Base-by-base conservation (phyloP, 495 filamentous ascomycete genomes). In the Bryoglossum gracile region DNA sequence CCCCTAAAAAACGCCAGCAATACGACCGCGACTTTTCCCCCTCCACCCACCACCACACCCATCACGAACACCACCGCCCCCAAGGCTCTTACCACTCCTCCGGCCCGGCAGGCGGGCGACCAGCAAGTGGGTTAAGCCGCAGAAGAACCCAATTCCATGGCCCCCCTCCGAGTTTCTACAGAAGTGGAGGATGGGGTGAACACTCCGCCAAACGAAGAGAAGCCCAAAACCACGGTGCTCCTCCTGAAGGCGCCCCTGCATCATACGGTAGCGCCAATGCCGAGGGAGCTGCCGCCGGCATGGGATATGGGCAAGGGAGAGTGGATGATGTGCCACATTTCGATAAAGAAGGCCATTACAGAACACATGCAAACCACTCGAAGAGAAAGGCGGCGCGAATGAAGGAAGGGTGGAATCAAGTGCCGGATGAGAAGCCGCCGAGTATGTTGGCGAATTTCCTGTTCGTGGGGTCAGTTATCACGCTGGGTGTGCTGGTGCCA, bases 111-210 rank as follows among this genome's bases (percentile, higher is more conserved):
- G 51, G 72, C 69, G 86, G 84, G 0, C 74, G 88, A 2, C 83
- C 87, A 0, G 76, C 88, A 0, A 86, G 80, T 21, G 92, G 94
- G 0, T 69, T 98, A 4, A 88, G 82, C 60, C 74, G 84, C 35
- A 76, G 92, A 11, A 73, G 87, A 0, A 72, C 80, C 0, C 69
- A 82, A 2, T 94, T 90, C 65, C 75, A 73, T 1, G 92, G 92
- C 0, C 90, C 92, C 8, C 91, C 92, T 47, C 91, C 92, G 0
- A 84, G 78, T 52, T 98, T 96, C 65, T 95, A 84, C 62, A 72
- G 78, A 14, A 80, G 74, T 44, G 90, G 88, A 1, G 89, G 87
- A 3, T 88, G 81, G 77, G 80, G 76, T 17, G 51, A 65, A 25
- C 71, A 80, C 34, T 48, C 57, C 11, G 63, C 68, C 37, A 77